Base-by-base conservation (phyloP, 108 stramenopile species). In the Pseudonitzschia pungens region DNA sequence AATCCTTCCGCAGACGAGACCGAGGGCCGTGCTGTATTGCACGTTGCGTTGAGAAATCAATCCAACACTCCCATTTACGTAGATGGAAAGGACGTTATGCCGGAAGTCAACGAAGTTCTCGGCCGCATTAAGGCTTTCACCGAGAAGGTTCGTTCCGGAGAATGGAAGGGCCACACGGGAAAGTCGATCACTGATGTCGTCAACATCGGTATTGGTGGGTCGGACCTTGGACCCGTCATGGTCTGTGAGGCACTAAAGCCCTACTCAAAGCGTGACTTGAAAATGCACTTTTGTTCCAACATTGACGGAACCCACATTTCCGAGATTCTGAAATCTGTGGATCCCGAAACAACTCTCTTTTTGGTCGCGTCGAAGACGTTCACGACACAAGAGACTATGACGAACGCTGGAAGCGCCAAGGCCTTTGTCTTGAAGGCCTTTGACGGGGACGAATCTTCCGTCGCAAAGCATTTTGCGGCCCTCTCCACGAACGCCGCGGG, bases 381-480 rank as follows among this genome's bases (percentile, higher is more conserved):
- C 72, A 99, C 98, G 53, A 99, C 98, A 0, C 97, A 97, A 54
- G 98, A 99, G 78, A 99, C 98, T 52, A 99, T 99, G 97, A 96
- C 97, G 31, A 99, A 99, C 72, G 98, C 98, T 4, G 83, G 91
- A 42, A 96, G 96, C 9, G 84, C 97, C 58, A 95, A 94, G 71
- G 78, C 88, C 65, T 99, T 96, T 95, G 86, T 99, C 22, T 26
- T 96, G 41, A 80, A 83, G 67, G 77, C 79, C 42, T 84, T 90
- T 76, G 67, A 81, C 8, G 86, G 83, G 1, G 92, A 90, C 63
- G 86, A 74, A 21, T 76, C 85, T 1, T 69, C 95, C 57, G 84
- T 96, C 40, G 82, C 95, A 66, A 89, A 93, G 83, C 98, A 99
- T 88, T 96, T 98, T 72, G 96, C 95, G 21, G 98, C 98, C 0